Evolutionary conservation across 148 eudicot species (phyloP), one percentile per base, ranked within the genome.

Genomic region (Diospyros lotus): DNA sequence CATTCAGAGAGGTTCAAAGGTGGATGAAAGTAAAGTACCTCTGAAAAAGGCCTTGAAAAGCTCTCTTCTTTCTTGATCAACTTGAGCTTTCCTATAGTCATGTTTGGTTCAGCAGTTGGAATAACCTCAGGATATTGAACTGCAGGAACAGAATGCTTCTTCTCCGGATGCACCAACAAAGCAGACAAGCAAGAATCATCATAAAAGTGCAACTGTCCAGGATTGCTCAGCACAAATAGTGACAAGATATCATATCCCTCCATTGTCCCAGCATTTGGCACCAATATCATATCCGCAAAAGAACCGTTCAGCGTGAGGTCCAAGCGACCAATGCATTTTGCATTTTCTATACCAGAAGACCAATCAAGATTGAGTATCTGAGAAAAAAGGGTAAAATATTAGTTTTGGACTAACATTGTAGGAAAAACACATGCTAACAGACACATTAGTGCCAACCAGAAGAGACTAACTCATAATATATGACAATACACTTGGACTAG

Each of bases 281-380:
- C 82, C 76, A 89, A 72, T 67, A 84, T 82, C 84, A 91, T 79
- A 84, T 96, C 99, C 46, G 94, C 94, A 85, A 89, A 96, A 69
- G 97, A 91, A 70, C 99, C 99, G 77, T 85, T 77, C 78, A 96
- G 97, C 39, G 93, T 80, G 72, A 96, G 88, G 86, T 96, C 94
- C 68, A 88, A 79, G 60, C 98, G 94, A 17, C 73, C 79, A 58
- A 89, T 72, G 76, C 85, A 88, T 80, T 88, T 88, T 83, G 93
- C 78, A 74, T 75, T 80, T 75, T 88, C 89, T 76, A 85, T 85
- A 39, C 89, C 89, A 51, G 91, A 79, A 71, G 99, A 85, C 96
- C 97, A 93, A 64, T 96, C 94, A 78, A 96, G 94, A 86, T 77
- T 82, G 82, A 95, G 84, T 62, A 96, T 87, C 99, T 96, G 98